Evolutionary conservation across 306 rosid species (phyloP), one percentile per base, ranked within the genome.

Genomic region (Geum urbanum): DNA sequence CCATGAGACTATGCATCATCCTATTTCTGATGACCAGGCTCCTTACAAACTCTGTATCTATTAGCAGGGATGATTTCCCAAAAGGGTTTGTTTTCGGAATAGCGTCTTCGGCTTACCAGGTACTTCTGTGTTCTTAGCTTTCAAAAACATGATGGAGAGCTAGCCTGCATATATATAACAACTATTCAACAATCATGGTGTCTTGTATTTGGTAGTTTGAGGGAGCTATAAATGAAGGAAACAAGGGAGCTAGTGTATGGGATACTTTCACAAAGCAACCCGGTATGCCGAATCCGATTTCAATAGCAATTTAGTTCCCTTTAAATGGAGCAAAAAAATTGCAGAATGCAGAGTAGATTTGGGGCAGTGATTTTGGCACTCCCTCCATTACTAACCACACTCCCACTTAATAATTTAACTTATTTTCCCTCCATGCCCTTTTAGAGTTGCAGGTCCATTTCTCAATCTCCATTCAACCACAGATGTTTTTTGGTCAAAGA

Each of bases 91-190:
- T 88, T 44, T 92, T 92, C 76, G 96, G 98, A 79, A 92, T 96
- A 63, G 98, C 98, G 80, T 88, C 98, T 70, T 92, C 98, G 40
- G 98, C 98, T 59, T 79, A 80, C 80, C 98, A 92, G 98, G 98
- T 92, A 88, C 22, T 63, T 14, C n/a, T 65, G 41, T 37, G 10
- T 37, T 11, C 12, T 55, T 13, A 27, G 60, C 32, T 70, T 76
- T 62, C 7, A n/a, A 24, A 27, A 63, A 8, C 58, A 27, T 51
- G 44, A 12, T 8, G 19, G 66, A 37, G 18, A 11, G 10, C 32
- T 20, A 11, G 15, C 37, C 60, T 44, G 44, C 45, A 40, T 44
- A 35, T 16, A 27, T 27, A 27, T 2, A 27, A 16, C n/a, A 50
- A 48, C 39, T 22, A 40, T 16, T 65, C n/a, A 70, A 69, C 56